Evolutionary conservation across 768 basidiomycete genomes (phyloP).

Genomic region (Hydnum rufescens): DNA sequence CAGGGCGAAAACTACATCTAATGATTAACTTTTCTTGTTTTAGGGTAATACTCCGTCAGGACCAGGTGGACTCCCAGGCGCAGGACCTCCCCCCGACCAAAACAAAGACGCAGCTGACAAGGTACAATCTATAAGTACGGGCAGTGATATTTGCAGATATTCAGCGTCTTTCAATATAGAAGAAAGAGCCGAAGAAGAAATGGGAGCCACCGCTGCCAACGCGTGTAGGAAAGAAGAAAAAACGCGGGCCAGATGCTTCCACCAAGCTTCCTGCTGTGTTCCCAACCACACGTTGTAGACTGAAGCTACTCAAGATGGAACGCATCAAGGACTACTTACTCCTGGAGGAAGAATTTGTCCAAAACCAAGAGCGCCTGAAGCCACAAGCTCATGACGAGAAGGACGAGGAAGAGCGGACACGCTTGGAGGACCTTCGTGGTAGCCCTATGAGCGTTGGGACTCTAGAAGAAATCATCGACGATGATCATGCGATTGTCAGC

Average conservation of each 20-base stretch:
- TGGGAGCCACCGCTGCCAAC: slow-evolving; percentile 98
- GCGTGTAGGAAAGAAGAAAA: slow-evolving; percentile 88
- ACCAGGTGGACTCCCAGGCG: not conserved
- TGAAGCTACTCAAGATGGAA: slow-evolving; percentile 90
- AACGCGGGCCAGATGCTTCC: slow-evolving; percentile 76
- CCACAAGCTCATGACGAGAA: slow-evolving; percentile 85
- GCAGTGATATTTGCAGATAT: not conserved
- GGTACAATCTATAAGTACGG: too few relatives aligned
- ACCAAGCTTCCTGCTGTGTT: slow-evolving; percentile 83
- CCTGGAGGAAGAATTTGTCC: slow-evolving; percentile 86
- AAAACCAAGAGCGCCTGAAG: slow-evolving; percentile 79
- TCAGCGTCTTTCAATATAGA: not conserved
- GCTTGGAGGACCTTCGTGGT: slow-evolving; percentile 85
- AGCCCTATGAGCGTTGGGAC: slow-evolving; percentile 97
- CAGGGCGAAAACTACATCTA: too few relatives aligned
- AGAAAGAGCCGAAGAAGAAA: slow-evolving; percentile 44
- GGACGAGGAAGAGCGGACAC: slow-evolving; percentile 84
- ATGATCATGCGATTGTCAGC: slow-evolving; percentile 97
- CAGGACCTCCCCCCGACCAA: not conserved
- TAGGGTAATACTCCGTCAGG: slow-evolving; percentile 1
- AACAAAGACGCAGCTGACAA: not conserved
- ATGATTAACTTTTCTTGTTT: not conserved
- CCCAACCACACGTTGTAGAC: slow-evolving; percentile 86
- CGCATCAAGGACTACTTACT: slow-evolving; percentile 96
- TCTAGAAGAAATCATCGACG: slow-evolving; percentile 93